Evolutionary conservation across 129 eudicot species (phyloP).

Genomic region (Kitagawia praeruptora): DNA sequence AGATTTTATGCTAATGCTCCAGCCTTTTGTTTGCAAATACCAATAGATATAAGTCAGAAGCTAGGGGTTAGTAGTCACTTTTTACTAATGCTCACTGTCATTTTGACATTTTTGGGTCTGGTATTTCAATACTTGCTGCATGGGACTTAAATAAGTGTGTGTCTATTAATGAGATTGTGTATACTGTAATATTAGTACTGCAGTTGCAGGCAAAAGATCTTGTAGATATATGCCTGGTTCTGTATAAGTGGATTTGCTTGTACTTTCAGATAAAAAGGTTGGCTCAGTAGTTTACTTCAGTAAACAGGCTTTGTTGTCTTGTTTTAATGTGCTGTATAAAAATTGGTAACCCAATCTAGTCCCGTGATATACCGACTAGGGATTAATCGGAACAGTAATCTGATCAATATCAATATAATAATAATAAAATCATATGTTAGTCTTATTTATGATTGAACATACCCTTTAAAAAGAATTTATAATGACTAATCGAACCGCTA

Average conservation of each 20-base stretch:
- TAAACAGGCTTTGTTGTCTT: not conserved
- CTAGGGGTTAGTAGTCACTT: not conserved
- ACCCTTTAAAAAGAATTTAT: too few relatives aligned
- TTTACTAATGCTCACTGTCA: not conserved
- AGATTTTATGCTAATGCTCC: not conserved
- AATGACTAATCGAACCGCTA: too few relatives aligned
- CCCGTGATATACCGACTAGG: too few relatives aligned
- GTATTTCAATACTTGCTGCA: not conserved
- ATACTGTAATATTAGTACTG: not conserved
- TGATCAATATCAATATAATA: too few relatives aligned
- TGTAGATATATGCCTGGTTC: not conserved
- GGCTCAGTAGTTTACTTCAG: not conserved
- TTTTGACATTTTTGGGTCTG: not conserved
- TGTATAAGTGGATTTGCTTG: not conserved
- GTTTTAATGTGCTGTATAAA: too few relatives aligned
- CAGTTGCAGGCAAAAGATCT: constrained; percentile 3
- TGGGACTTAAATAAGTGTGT: not conserved
- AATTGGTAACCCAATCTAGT: too few relatives aligned
- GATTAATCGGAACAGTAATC: too few relatives aligned
- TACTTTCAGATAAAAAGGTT: not conserved
- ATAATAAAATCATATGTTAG: too few relatives aligned
- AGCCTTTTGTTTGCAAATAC: not conserved
- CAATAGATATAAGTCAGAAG: not conserved
- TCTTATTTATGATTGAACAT: too few relatives aligned
- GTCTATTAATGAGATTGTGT: not conserved